Evolutionary conservation across 352 stramenopile genomes (phyloP), one percentile per base, ranked within the genome.

Genomic region (Phytophthora cactorum): DNA sequence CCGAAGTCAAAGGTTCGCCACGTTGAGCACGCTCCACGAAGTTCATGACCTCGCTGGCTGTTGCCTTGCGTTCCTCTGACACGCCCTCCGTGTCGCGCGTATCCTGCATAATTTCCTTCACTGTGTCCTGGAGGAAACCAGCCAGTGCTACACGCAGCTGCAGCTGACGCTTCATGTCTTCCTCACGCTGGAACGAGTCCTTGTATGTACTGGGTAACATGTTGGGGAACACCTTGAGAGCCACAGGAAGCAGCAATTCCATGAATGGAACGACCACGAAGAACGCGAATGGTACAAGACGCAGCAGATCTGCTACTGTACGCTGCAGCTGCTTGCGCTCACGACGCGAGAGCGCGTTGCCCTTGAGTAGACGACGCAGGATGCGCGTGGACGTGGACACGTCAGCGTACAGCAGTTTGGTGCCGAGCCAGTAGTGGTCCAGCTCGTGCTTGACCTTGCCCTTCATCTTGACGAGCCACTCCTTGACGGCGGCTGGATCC

Each of bases 121-220:
- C 85, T 14, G 97, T 99, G 68, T 99, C 97, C 77, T 99, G 96
- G 53, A 99, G 89, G 80, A 99, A 99, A 44, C 93, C 91, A 31
- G 97, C 97, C 66, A 99, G 94, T 52, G 97, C 93, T 63, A 99
- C 92, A 41, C 97, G 89, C 63, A 98, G 81, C 75, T 99, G 89
- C 43, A 99, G 75, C 82, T 99, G 92, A 54, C 96, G 88, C 81
- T 99, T 99, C 95, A 99, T 98, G 62, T 98, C 98, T 83, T 99
- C 97, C 95, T 99, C 77, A 89, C 86, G 73, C 83, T 97, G 91
- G 94, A 97, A 95, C 93, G 95, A 91, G 67, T 96, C 82, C 79
- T 97, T 94, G 81, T 99, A 99, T 31, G 96, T 99, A 66, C 90
- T 98, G 22, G 98, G 98, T 22, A 99, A 80, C 97, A 99, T 99